These are phyloP conservation scores for Vairimorpha ceranae DNA, from an alignment of 371 early-diverging fungal species.

Conservation along the genomic window DNA sequence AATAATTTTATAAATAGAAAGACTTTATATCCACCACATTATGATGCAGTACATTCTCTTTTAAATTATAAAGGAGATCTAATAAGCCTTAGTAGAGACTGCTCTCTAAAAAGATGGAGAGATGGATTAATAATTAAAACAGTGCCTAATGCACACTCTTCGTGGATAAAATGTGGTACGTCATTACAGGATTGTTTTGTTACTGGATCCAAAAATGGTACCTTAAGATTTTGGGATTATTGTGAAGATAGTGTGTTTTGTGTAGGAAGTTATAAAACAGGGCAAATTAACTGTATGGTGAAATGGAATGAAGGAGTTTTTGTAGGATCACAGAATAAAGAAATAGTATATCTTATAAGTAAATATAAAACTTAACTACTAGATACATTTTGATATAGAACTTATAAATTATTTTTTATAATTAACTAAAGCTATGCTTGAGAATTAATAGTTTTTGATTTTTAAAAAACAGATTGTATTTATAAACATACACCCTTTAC, in stretches of 20 bases:
- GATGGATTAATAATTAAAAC: slow-evolving; percentile 29
- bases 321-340: not conserved
- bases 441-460: no score
- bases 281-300: not conserved
- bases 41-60: slow-evolving; percentile 35
- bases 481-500: no score
- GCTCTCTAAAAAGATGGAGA: slow-evolving; percentile 41
- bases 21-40: slow-evolving; percentile 42
- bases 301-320: not conserved
- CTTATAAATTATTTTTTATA: no score
- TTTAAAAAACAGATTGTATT: no score
- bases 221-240: slow-evolving; percentile 45
- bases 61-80: slow-evolving; percentile 23
- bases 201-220: slow-evolving; percentile 43
- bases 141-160: slow-evolving; percentile 50
- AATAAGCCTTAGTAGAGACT: slow-evolving; percentile 43
- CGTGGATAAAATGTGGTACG: slow-evolving; percentile 38
- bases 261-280: slow-evolving; percentile 22
- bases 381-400: no score
- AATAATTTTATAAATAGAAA: no score
- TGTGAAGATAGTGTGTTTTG: slow-evolving; percentile 25
- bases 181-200: slow-evolving; percentile 32
- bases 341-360: not conserved
- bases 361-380: not conserved
- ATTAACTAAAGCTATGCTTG: no score